phyloP scores from a whole-genome alignment of 208 protist genomes.

The Porcisia deanei region DNA sequence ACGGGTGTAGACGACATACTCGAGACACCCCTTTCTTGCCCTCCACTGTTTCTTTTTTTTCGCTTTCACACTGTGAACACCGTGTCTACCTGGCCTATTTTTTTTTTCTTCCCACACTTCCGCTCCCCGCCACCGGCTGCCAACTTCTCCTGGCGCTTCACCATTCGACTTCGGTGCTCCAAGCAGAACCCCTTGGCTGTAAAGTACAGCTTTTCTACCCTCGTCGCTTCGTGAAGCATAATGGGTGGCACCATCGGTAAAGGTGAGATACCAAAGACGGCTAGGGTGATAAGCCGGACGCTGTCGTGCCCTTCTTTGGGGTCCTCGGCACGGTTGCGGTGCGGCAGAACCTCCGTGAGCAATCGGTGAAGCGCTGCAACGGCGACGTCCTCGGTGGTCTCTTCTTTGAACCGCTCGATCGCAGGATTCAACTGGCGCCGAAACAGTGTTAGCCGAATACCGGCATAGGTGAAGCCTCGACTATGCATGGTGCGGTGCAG shows the following conservation, averaged over 20 bases:
- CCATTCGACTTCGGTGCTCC: not conserved
- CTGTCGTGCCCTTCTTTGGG: not conserved
- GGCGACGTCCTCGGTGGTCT: constrained; percentile 5
- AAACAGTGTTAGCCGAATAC: constrained; percentile 1
- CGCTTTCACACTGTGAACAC: not conserved
- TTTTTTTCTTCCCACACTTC: not conserved
- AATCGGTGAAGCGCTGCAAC: not conserved
- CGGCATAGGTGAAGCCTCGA: not conserved
- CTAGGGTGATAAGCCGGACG: not conserved
- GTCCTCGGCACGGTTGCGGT: not conserved
- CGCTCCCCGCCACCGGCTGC: not conserved
- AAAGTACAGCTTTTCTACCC: constrained; percentile 12
- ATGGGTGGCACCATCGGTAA: constrained; percentile 25
- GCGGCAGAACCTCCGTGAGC: constrained; percentile 10
- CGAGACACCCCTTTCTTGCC: not conserved
- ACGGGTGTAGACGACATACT: no score
- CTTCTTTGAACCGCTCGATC: not conserved
- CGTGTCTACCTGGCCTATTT: not conserved
- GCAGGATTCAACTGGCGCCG: not conserved
- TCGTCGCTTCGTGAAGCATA: constrained; percentile 14
- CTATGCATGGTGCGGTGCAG: not conserved
- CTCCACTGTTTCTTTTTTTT: not conserved
- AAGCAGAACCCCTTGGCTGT: constrained; percentile 9
- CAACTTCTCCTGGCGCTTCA: not conserved
- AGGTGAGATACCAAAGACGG: not conserved